phyloP scores from a whole-genome alignment of 345 rosid species.

The Gossypium mustelinum region DNA sequence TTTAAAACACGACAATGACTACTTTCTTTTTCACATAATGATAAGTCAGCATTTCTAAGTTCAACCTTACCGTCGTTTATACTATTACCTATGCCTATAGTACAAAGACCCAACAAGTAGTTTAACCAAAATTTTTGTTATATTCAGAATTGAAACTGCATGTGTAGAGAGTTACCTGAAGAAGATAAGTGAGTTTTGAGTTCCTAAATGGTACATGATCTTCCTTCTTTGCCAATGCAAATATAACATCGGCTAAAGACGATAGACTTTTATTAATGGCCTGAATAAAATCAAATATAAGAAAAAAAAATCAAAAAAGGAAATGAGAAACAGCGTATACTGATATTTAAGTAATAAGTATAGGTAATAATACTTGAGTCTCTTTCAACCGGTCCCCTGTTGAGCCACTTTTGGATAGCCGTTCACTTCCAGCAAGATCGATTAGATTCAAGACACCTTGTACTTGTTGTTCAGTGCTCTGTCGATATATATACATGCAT shows the following conservation, averaged over 20 bases:
- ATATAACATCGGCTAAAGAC: slow-evolving; percentile 87
- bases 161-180: slow-evolving; percentile 56
- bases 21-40: too few species aligned
- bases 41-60: too few species aligned
- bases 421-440: slow-evolving; percentile 99
- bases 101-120: background rate
- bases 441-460: slow-evolving; percentile 95
- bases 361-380: slow-evolving; percentile 65
- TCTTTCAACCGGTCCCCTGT: slow-evolving; percentile 92
- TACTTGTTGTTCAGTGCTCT: slow-evolving; percentile 96
- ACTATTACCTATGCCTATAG: background rate
- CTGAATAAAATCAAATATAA: slow-evolving; percentile 29
- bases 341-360: background rate
- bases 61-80: too few species aligned
- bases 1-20: too few species aligned
- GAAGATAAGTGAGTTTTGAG: slow-evolving; percentile 96
- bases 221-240: slow-evolving; percentile 87
- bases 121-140: background rate
- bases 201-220: slow-evolving; percentile 90
- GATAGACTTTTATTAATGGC: slow-evolving; percentile 94
- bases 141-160: background rate
- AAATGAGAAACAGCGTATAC: background rate
- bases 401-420: slow-evolving; percentile 92
- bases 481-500: slow-evolving; percentile 7
- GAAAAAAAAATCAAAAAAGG: background rate